Base-by-base conservation (phyloP, 1,139 yeast species). In the Pichia cactophila region DNA sequence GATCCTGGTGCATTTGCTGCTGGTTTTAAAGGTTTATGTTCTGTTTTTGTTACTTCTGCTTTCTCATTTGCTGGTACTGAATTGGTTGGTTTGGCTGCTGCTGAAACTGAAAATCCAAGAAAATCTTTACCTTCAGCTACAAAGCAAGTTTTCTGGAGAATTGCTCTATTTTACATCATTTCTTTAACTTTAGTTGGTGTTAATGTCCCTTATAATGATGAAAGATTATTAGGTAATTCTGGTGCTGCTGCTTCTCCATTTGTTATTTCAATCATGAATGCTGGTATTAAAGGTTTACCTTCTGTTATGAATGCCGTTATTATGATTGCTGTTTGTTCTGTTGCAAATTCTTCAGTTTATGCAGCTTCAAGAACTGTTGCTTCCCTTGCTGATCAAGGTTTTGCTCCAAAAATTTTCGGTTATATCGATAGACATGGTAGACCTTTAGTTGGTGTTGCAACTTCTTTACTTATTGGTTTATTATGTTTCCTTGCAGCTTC, bases 21-120 rank as follows among this genome's bases (percentile, higher is more conserved):
- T 77, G 78, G 71, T 51, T 86, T 78, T 72, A 87, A 88, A 64
- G 96, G 96, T 57, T 80, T 87, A 31, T 79, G 88, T 60, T 72
- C 86, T n/a, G 85, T 85, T 33, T 85, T 89, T 60, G 88, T 89
- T 46, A 78, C 83, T 33, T 94, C 95, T 29, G 94, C 96, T 7
- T 89, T 87, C 67, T 81, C 96, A 5, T 84, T 86, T 61, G 89
- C 90, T 48, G 94, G 94, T 59, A 79, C 85, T 48, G 95, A 86
- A 68, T 73, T 85, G 61, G 84, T 84, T 51, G 94, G 94, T 49
- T 71, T 88, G 56, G 89, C 95, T 20, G 89, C 95, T 37, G 88
- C 94, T 20, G 96, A 88, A 68, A 80, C 95, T 43, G 73, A 73
- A 43, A 81, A 85, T 64, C 95, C 95, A 48, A 73, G 84, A 64